phyloP scores from a whole-genome alignment of 1,139 yeast genomes.

The Fermentozyma sake region DNA sequence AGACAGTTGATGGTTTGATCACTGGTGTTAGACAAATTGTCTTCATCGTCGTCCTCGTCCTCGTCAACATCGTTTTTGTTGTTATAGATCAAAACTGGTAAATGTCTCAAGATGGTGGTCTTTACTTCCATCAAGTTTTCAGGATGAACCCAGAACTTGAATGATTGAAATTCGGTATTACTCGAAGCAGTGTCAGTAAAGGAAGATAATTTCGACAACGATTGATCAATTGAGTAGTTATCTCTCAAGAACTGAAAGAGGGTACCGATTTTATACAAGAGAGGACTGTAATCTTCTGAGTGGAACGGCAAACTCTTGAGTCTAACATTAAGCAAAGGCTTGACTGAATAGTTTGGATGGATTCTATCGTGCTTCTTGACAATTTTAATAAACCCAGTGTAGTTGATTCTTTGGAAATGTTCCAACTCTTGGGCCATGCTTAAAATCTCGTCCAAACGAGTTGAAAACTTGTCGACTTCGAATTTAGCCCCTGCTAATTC shows the following conservation, averaged over 20 bases:
- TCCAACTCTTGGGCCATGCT: conserved; percentile 81
- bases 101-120: conserved; percentile 85
- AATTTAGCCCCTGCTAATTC: conserved; percentile 32
- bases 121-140: conserved; percentile 96
- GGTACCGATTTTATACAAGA: conserved; percentile 76
- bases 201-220: conserved; percentile 41
- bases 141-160: conserved; percentile 94
- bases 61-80: conserved; percentile 26
- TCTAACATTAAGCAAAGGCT: conserved; percentile 83
- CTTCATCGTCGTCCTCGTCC: conserved; percentile 20
- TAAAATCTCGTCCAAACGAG: conserved; percentile 66
- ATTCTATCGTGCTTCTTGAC: conserved; percentile 94
- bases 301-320: conserved; percentile 86
- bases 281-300: conserved; percentile 91
- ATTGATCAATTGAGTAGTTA: conserved; percentile 43
- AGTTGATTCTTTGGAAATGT: conserved; percentile 84
- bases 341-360: conserved; percentile 81
- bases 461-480: conserved; percentile 55
- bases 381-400: conserved; percentile 90
- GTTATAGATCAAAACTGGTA: conserved; percentile 84
- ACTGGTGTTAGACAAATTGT: conserved; percentile 16
- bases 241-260: conserved; percentile 79
- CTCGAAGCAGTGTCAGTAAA: conserved; percentile 36
- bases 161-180: conserved; percentile 63
- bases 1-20: conserved; percentile 85